phyloP scores from a whole-genome alignment of 139 green algal species.

The Volvox africanus region DNA sequence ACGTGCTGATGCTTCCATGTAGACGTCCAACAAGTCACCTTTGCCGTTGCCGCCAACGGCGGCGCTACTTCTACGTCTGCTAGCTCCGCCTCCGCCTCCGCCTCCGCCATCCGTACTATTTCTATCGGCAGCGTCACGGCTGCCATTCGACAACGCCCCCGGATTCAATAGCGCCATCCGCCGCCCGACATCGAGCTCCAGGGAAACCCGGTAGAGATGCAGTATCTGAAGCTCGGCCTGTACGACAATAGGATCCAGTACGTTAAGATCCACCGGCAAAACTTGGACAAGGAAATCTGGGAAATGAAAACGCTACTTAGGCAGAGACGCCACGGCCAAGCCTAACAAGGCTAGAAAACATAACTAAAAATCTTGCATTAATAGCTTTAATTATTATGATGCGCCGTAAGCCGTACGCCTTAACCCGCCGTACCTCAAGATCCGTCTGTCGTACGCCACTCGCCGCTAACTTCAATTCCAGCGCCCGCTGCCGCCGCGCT shows the following conservation, averaged over 20 bases:
- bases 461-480: background rate
- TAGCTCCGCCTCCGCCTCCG: background rate
- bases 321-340: no score
- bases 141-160: background rate
- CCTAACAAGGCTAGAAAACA: no score
- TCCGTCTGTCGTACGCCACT: background rate
- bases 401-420: no score
- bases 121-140: background rate
- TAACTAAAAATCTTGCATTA: no score
- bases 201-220: conserved; percentile 40
- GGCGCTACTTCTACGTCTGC: background rate
- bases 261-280: background rate
- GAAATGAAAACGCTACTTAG: no score
- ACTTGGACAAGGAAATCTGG: no score
- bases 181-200: conserved; percentile 33
- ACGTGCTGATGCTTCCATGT: background rate
- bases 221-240: conserved; percentile 54
- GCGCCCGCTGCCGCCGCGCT: conserved; percentile 1
- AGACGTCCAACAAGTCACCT: background rate
- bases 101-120: background rate
- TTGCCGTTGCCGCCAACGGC: background rate
- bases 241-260: background rate
- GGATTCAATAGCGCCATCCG: background rate
- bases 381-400: no score
- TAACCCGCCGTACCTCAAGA: background rate